A percentile compares a stretch with the other conserved stretches of the same genome.
Evolutionary conservation across 106 monocot genomes (phyloP).

Genomic region (Phalaenopsis equestris): DNA sequence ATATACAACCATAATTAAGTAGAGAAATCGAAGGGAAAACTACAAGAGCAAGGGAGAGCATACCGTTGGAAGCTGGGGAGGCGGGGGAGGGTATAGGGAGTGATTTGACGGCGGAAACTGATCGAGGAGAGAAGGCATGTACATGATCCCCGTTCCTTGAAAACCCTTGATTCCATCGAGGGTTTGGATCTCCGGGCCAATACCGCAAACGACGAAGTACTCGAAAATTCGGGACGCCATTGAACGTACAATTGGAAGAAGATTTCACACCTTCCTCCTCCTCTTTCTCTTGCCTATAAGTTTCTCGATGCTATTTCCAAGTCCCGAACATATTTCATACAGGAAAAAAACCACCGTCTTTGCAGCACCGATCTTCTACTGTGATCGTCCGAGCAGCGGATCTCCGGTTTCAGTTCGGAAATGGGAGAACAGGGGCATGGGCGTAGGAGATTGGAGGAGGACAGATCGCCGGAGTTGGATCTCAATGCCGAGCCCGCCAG

Average conservation of each 20-base stretch:
- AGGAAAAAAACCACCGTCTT: neutral
- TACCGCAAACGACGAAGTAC: constrained; percentile 98
- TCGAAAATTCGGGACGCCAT: constrained; percentile 64
- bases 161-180: constrained; percentile 72
- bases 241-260: constrained; percentile 1
- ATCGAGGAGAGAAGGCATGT: constrained; percentile 74
- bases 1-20: neutral
- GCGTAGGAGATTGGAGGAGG: too few species aligned
- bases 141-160: constrained; percentile 53
- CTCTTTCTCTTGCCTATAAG: neutral
- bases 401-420: neutral
- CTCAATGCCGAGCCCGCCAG: too few species aligned
- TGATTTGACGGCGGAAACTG: constrained; percentile 80
- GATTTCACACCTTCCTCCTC: neutral
- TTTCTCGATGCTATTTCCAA: neutral
- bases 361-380: neutral
- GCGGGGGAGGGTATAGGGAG: constrained; percentile 84
- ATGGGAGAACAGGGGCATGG: neutral
- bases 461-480: too few species aligned
- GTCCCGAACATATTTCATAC: neutral
- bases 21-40: neutral
- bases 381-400: neutral
- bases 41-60: neutral
- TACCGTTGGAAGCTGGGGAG: constrained; percentile 93
- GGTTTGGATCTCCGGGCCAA: constrained; percentile 86